phyloP scores from a whole-genome alignment of 106 monocot genomes.

The Chionographis japonica region DNA sequence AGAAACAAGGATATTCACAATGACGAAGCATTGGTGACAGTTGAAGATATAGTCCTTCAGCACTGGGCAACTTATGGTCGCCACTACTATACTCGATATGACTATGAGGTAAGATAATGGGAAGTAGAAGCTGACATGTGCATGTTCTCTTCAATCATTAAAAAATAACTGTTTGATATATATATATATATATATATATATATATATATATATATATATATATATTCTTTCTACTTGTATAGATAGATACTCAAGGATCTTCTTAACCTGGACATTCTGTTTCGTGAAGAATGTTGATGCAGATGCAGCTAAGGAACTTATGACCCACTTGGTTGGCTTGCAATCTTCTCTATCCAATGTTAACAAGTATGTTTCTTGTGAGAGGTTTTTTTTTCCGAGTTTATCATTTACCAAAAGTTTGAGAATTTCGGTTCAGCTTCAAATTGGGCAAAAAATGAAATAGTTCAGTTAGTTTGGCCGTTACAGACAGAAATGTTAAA shows the following conservation, averaged over 20 bases:
- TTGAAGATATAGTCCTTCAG: slow-evolving; percentile 75
- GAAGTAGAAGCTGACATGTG: not conserved
- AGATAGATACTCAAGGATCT: not conserved
- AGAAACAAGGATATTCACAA: slow-evolving; percentile 72
- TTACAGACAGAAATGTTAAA: too few relatives aligned
- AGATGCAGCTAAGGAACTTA: slow-evolving; percentile 84
- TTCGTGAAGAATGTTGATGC: slow-evolving; percentile 86
- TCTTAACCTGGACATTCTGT: not conserved
- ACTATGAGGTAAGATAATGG: slow-evolving; percentile 70
- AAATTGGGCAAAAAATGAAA: too few relatives aligned
- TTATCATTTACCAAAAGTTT: not conserved
- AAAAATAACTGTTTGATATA: not conserved
- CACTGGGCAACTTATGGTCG: slow-evolving; percentile 96
- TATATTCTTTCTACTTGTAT: not conserved
- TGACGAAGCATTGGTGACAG: slow-evolving; percentile 74
- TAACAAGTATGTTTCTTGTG: slow-evolving; percentile 58
- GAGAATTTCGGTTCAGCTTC: too few relatives aligned
- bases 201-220: too few relatives aligned
- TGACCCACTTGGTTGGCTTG: slow-evolving; percentile 62
- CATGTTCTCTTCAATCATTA: not conserved
- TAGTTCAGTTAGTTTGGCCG: too few relatives aligned
- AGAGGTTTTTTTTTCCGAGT: not conserved
- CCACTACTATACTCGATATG: slow-evolving; percentile 96
- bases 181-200: not conserved
- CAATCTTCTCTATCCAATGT: slow-evolving; percentile 74